Conservation (phyloP, 2,329 filamentous ascomycete species). For the Amphichorda felina region DNA sequence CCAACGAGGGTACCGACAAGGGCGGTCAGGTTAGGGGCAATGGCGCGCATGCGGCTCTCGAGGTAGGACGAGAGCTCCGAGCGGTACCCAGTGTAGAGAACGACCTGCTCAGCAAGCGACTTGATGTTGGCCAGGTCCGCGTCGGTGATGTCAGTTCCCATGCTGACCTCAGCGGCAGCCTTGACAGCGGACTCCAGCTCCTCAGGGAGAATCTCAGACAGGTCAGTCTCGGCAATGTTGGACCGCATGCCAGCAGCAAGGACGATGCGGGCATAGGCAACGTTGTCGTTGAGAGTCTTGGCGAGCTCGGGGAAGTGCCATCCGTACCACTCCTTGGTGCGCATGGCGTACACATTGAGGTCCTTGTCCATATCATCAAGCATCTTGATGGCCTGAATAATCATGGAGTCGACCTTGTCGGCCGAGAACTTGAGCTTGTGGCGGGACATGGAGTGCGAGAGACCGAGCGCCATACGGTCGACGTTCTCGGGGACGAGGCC, state of each 20-base stretch:
- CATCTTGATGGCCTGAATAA: constrained; percentile 89
- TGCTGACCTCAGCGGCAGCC: constrained; percentile 88
- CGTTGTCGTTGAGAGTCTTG: constrained; percentile 93
- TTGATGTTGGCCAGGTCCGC: constrained; percentile 91
- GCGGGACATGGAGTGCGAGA: constrained; percentile 90
- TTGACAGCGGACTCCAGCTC: constrained; percentile 90
- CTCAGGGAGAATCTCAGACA: constrained; percentile 86
- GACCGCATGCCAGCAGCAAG: constrained; percentile 81
- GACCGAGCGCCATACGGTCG: constrained; percentile 88
- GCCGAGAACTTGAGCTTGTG: constrained; percentile 98
- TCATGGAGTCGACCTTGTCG: constrained; percentile 99
- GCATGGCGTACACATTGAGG: constrained; percentile 96
- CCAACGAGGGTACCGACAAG: constrained; percentile 90
- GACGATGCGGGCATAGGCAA: constrained; percentile 84
- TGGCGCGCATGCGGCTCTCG: constrained; percentile 86
- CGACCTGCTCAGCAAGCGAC: constrained; percentile 83
- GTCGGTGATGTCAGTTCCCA: constrained; percentile 93
- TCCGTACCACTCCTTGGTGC: constrained; percentile 99
- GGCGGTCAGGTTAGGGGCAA: constrained; percentile 89
- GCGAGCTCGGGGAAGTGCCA: constrained; percentile 99
- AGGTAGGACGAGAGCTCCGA: constrained; percentile 81
- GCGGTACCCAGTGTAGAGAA: constrained; percentile 84
- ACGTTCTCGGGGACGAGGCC: constrained; percentile 77
- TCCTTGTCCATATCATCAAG: constrained; percentile 98
- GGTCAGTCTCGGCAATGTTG: constrained; percentile 63